Percentiles rank a stretch among this genome's conserved stretches.
These are phyloP conservation scores for Bassia scoparia DNA, from an alignment of 148 eudicot genomes.

Conservation along the genomic window DNA sequence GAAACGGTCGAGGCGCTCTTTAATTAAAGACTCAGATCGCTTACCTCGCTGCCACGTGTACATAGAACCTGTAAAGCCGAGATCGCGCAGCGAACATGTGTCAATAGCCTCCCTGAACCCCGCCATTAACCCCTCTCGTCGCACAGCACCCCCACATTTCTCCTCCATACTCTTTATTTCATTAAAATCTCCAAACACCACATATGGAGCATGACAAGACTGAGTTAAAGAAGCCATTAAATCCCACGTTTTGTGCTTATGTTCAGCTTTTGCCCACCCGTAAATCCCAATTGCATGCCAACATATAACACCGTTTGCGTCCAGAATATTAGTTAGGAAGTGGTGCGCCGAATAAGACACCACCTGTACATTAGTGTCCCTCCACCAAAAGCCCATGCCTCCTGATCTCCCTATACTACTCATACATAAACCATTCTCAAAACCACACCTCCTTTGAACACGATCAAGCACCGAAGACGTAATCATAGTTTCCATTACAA, in stretches of 20 bases:
- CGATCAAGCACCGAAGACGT: not conserved
- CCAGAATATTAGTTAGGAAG: not conserved
- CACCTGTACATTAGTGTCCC: not conserved
- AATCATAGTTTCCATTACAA: not conserved
- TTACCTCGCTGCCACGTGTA: not conserved
- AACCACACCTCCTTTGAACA: not conserved
- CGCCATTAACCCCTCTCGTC: not conserved
- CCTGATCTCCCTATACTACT: not conserved
- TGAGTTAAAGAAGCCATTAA: not conserved
- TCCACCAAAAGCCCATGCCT: not conserved
- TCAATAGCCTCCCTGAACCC: not conserved
- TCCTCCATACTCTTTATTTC: not conserved
- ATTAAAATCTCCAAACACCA: not conserved
- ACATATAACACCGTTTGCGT: not conserved
- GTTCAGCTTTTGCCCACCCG: not conserved
- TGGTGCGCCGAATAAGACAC: not conserved
- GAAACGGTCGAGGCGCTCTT: not conserved
- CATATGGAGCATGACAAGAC: not conserved
- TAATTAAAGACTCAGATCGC: fast-evolving
- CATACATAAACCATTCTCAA: not conserved
- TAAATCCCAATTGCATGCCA: not conserved
- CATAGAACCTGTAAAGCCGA: not conserved
- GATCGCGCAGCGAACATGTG: not conserved
- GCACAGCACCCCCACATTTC: not conserved
- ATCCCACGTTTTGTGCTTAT: not conserved